Evolutionary conservation across 345 rosid species (phyloP).

Genomic region (Erodium maritimum): DNA sequence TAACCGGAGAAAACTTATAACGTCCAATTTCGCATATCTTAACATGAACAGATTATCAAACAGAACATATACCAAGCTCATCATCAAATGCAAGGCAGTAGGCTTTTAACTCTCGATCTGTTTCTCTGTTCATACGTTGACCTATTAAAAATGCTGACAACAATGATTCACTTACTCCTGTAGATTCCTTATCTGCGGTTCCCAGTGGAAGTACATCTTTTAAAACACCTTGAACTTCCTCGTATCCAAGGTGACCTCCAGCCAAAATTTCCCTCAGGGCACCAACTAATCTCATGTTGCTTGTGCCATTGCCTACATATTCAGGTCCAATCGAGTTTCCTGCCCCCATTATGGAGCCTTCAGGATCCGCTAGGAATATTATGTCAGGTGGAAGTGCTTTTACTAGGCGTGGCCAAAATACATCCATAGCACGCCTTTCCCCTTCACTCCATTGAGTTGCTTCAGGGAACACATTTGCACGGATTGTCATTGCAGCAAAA

Average conservation of each 20-base stretch:
- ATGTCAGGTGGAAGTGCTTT: constrained; percentile 72
- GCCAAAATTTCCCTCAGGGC: constrained; percentile 87
- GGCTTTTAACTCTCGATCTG: constrained; percentile 89
- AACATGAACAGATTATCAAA: background rate
- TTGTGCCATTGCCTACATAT: constrained; percentile 54
- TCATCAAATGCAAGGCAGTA: constrained; percentile 95
- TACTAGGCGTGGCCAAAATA: constrained; percentile 65
- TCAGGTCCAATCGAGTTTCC: constrained; percentile 71
- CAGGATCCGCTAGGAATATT: constrained; percentile 88
- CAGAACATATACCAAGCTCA: constrained; percentile 53
- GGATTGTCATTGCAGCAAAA: constrained; percentile 91
- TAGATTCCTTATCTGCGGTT: constrained; percentile 23
- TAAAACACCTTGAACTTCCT: constrained; percentile 84
- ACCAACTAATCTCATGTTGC: constrained; percentile 93
- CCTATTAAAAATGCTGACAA: constrained; percentile 93
- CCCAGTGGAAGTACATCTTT: constrained; percentile 74
- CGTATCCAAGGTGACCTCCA: constrained; percentile 91
- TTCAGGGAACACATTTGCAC: constrained; percentile 82
- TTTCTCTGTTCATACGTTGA: constrained; percentile 94
- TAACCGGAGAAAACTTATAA: constrained; percentile 5
- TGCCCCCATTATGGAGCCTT: constrained; percentile 68
- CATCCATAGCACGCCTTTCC: constrained; percentile 59
- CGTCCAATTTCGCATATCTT: background rate
- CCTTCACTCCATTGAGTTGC: constrained; percentile 97
- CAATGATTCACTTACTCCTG: constrained; percentile 77